A percentile compares a stretch with the other conserved stretches of the same genome.
Evolutionary conservation across 1,284 basidiomycete genomes (phyloP).

Genomic region (Sanghuangporus baumii): DNA sequence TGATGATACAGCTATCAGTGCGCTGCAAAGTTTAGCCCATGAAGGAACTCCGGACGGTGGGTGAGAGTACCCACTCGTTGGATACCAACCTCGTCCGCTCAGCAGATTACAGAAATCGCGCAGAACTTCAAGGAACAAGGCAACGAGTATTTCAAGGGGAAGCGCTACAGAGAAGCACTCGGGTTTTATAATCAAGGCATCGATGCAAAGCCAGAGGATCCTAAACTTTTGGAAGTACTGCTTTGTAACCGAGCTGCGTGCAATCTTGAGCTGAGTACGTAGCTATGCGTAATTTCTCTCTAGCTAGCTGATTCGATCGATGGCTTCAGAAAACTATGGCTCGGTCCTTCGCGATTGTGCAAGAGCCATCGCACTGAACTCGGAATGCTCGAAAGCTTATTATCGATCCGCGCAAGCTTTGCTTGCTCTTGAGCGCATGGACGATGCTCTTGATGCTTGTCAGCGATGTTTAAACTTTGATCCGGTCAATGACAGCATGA

Average conservation of each 20-base stretch:
- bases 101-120: slow-evolving; percentile 64
- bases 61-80: slow-evolving; percentile 29
- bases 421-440: slow-evolving; percentile 61
- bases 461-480: slow-evolving; percentile 59
- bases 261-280: slow-evolving; percentile 81
- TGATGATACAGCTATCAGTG: slow-evolving; percentile 67
- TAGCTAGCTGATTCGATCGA: slow-evolving; percentile 11
- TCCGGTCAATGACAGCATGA: slow-evolving; percentile 46
- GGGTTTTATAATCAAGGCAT: slow-evolving; percentile 90
- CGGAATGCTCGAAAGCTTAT: slow-evolving; percentile 71
- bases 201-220: slow-evolving; percentile 73
- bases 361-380: slow-evolving; percentile 58
- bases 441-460: slow-evolving; percentile 81
- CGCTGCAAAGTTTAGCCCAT: slow-evolving; percentile 80
- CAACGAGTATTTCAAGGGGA: slow-evolving; percentile 89
- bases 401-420: slow-evolving; percentile 80
- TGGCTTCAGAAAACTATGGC: slow-evolving; percentile 74
- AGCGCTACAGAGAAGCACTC: slow-evolving; percentile 81
- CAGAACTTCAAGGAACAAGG: slow-evolving; percentile 93
- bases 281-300: slow-evolving; percentile 5
- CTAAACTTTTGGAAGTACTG: slow-evolving; percentile 59
- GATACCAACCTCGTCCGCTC: not conserved
- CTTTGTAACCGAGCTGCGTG: slow-evolving; percentile 90
- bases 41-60: slow-evolving; percentile 92
- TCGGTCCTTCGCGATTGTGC: slow-evolving; percentile 82